A percentile compares a stretch with the other conserved stretches of the same genome.
Conservation (phyloP, 176 grass and related monocot genomes). For the Bonia amplexicaulis region DNA sequence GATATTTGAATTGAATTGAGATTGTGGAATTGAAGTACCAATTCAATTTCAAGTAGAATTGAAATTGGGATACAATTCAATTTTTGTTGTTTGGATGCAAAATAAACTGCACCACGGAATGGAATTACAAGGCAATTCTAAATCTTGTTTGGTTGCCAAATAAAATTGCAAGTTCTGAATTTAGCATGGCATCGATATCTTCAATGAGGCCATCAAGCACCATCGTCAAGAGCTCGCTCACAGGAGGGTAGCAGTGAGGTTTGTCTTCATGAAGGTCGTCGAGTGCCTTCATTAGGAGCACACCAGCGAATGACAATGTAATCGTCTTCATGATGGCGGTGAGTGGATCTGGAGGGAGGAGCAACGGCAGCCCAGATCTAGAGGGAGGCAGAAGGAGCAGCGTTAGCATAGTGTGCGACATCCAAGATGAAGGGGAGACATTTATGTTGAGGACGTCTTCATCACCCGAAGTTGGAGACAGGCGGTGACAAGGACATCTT, state of each 20-base stretch:
- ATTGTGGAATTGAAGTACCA: background rate
- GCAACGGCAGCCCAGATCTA: accelerated
- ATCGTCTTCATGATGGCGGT: background rate
- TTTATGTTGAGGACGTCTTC: too few relatives aligned
- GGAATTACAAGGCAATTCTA: background rate
- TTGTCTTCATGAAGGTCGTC: background rate
- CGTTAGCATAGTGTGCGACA: accelerated
- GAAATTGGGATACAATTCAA: background rate
- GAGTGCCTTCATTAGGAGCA: background rate
- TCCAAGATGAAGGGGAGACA: too few relatives aligned
- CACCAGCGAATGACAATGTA: accelerated
- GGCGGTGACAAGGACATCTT: too few relatives aligned
- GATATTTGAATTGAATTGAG: background rate
- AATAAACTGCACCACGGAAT: background rate
- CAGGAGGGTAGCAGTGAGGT: background rate
- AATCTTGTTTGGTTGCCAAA: background rate
- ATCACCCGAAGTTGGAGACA: too few relatives aligned
- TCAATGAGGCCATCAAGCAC: background rate
- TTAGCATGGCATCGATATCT: background rate
- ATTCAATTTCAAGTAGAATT: background rate
- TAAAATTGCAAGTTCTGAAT: background rate
- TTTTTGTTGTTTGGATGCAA: background rate
- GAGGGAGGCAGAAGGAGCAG: too few relatives aligned
- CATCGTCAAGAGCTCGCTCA: background rate
- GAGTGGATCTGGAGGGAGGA: background rate